phyloP scores from a whole-genome alignment of 805 yeast genomes.

The Zygotorulaspora sp. region DNA sequence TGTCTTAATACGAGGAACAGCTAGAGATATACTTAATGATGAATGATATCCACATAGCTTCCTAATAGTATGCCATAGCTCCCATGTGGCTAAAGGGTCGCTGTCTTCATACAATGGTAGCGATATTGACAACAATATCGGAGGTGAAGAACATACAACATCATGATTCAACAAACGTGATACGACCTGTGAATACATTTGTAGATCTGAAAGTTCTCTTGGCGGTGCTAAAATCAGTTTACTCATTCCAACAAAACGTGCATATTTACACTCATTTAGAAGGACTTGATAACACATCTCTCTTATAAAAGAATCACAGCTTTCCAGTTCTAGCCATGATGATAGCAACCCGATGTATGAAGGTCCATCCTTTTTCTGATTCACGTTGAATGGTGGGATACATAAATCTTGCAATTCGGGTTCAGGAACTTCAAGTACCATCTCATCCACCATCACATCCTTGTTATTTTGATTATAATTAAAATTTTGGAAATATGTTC shows the following conservation, averaged over 20 bases:
- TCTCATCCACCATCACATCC: conserved; percentile 17
- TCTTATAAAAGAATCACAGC: conserved; percentile 45
- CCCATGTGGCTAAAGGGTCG: conserved; percentile 63
- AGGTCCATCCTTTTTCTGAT: conserved; percentile 11
- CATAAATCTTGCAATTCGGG: conserved; percentile 35
- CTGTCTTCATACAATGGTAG: conserved; percentile 47
- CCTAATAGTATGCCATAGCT: conserved; percentile 65
- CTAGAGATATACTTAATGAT: conserved; percentile 66
- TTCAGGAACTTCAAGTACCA: conserved; percentile 23
- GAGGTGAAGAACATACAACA: conserved; percentile 29
- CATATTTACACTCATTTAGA: conserved; percentile 54
- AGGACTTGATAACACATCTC: conserved; percentile 54
- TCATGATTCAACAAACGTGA: conserved; percentile 26
- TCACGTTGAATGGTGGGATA: conserved; percentile 28
- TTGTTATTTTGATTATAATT: conserved; percentile 19
- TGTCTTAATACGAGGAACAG: conserved; percentile 58
- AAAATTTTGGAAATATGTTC: conserved; percentile 34
- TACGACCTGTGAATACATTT: conserved; percentile 45
- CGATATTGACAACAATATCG: conserved; percentile 43
- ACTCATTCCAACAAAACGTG: conserved; percentile 53
- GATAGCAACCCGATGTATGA: conserved; percentile 53
- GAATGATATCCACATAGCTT: conserved; percentile 49
- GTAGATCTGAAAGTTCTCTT: conserved; percentile 47
- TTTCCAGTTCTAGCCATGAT: conserved; percentile 68
- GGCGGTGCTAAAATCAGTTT: conserved; percentile 63